These are phyloP conservation scores for Neurospora sp. DNA, from an alignment of 495 filamentous ascomycete genomes.

Conservation along the genomic window DNA sequence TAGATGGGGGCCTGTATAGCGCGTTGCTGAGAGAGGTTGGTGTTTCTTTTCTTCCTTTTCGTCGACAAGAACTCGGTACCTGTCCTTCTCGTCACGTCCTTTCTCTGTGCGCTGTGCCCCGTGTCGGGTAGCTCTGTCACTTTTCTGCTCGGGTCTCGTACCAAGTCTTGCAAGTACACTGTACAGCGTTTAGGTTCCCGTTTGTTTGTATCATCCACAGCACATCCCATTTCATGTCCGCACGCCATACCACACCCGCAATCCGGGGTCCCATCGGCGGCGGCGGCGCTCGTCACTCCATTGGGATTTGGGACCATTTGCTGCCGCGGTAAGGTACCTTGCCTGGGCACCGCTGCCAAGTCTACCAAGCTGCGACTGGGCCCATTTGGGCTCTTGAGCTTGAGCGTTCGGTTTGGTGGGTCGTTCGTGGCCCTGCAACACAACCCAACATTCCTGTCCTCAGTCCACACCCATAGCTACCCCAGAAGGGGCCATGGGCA, in stretches of 20 bases:
- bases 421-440: neutral
- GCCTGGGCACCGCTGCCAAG: neutral
- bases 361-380: neutral
- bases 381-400: neutral
- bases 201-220: neutral
- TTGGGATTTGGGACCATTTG: neutral
- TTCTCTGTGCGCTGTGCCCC: neutral
- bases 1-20: neutral
- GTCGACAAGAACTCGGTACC: neutral
- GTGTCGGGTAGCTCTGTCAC: neutral
- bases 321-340: neutral
- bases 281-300: neutral
- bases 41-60: neutral
- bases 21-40: neutral
- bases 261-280: neutral
- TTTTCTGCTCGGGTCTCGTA: neutral
- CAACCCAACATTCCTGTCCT: neutral
- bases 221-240: neutral
- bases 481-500: neutral
- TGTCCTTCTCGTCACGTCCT: neutral
- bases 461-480: neutral
- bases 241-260: neutral
- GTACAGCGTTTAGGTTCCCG: neutral
- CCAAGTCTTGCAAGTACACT: neutral
- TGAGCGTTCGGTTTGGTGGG: neutral